Base-by-base conservation (phyloP, 305 asterid genomes). In the Plantago lanceolata region DNA sequence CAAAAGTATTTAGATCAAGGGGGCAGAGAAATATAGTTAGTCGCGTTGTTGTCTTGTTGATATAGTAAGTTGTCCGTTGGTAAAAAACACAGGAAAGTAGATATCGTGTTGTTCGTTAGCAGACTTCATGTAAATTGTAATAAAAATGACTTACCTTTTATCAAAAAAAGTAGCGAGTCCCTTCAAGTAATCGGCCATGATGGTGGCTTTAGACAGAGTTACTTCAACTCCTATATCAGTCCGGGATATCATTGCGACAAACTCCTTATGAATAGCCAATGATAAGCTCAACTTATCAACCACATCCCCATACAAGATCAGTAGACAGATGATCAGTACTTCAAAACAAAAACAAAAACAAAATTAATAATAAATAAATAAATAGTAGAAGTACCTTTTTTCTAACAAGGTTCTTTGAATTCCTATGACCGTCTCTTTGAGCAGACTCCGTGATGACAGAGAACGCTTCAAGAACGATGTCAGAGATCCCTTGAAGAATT, bases 301-400 rank as follows among this genome's bases (percentile, higher is more conserved):
- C 51, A 79, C 11, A 16, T 76, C 69, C 53, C 17, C 73, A 81
- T 76, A 66, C 48, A 66, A 56, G 65, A 8, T 58, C 9, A 2
- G 55, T 14, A n/a, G n/a, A 50, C 5, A 43, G 19, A 1, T 17
- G 0, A 65, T 55, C 8, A n/a, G n/a, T n/a, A n/a, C n/a, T n/a
- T n/a, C n/a, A n/a, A n/a, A n/a, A n/a, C n/a, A n/a, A n/a, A n/a
- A n/a, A n/a, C n/a, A n/a, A n/a, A n/a, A n/a, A n/a, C n/a, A n/a
- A n/a, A n/a, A n/a, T n/a, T n/a, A n/a, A n/a, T n/a, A n/a, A n/a
- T n/a, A n/a, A n/a, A n/a, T n/a, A n/a, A 44, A 43, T 5, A 68
- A 12, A 40, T 67, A 24, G 28, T 24, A 24, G 4, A 8, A 5
- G 9, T 72, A 85, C 93, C 89, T 73, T 79, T 48, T 75, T 61